phyloP scores from a whole-genome alignment of 306 rosid genomes.

The Corylus avellana region DNA sequence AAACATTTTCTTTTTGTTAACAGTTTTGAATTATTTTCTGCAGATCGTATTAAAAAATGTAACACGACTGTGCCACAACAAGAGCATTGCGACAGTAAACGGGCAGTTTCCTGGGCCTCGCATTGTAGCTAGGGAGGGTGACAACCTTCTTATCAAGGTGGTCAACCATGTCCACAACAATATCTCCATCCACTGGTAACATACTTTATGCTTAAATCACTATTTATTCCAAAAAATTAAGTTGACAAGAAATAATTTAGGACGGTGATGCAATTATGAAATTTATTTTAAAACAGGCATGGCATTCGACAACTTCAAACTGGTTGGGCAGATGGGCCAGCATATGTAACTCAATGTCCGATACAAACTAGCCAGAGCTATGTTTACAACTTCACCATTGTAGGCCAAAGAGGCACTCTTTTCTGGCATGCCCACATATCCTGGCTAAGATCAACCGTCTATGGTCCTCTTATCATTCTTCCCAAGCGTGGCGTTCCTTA shows the following conservation, averaged over 20 bases:
- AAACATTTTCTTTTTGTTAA: neutral
- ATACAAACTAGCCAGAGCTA: neutral
- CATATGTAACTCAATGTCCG: conserved; percentile 6
- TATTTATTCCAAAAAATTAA: too few relatives aligned
- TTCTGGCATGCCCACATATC: conserved; percentile 8
- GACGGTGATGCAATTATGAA: too few relatives aligned
- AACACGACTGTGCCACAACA: conserved; percentile 61
- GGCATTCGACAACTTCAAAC: conserved; percentile 9
- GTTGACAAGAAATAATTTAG: too few relatives aligned
- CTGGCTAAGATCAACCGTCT: conserved; percentile 14
- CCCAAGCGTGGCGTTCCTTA: conserved; percentile 7
- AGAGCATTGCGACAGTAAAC: conserved; percentile 63
- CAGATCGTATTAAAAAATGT: conserved; percentile 45
- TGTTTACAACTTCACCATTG: conserved; percentile 9
- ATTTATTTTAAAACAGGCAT: neutral
- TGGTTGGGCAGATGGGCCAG: conserved; percentile 16
- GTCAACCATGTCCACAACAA: conserved; percentile 54
- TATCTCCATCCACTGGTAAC: conserved; percentile 66
- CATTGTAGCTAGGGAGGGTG: conserved; percentile 71
- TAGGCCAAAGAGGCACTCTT: conserved; percentile 17
- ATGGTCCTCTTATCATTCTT: conserved; percentile 15
- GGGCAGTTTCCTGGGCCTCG: conserved; percentile 79
- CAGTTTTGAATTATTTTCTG: neutral
- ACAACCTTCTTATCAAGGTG: conserved; percentile 51
- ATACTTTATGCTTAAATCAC: too few relatives aligned